A percentile compares a stretch with the other conserved stretches of the same genome.
phyloP scores from a whole-genome alignment of 495 filamentous ascomycete genomes.

The Penicillium herquei region DNA sequence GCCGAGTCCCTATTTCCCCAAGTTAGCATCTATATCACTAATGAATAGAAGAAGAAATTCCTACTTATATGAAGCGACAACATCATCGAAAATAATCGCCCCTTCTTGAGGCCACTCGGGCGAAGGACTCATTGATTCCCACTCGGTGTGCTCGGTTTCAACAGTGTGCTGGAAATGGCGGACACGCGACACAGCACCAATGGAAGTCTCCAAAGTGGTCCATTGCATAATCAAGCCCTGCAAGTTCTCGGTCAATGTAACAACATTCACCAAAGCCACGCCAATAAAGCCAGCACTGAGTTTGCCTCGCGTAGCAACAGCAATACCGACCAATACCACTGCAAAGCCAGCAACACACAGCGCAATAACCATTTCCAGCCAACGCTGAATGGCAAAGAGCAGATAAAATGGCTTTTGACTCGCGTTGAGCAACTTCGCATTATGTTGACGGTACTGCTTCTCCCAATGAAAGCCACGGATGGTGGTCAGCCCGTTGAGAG shows the following conservation, averaged over 20 bases:
- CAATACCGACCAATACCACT: not conserved
- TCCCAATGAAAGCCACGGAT: conserved; percentile 51
- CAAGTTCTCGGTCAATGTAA: conserved; percentile 44
- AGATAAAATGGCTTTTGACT: conserved; percentile 44
- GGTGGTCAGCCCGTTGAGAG: conserved; percentile 36
- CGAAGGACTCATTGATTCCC: not conserved
- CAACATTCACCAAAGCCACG: conserved; percentile 51
- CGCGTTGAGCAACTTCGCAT: conserved; percentile 24
- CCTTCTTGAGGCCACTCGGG: not conserved
- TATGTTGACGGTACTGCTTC: conserved; percentile 14
- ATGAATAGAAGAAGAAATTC: conserved; percentile 10
- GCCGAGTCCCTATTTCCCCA: no score
- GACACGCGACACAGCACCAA: conserved; percentile 49
- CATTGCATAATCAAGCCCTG: conserved; percentile 37
- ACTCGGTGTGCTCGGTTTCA: no score
- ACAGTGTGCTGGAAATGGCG: no score
- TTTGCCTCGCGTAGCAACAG: not conserved
- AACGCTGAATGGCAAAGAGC: conserved; percentile 42
- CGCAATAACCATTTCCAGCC: conserved; percentile 40
- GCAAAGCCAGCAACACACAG: conserved; percentile 29
- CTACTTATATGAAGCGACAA: conserved; percentile 15
- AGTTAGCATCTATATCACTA: no score
- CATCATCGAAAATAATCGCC: conserved; percentile 35
- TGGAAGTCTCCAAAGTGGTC: conserved; percentile 51
- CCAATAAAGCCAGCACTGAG: conserved; percentile 51